Conservation (phyloP, 176 grass and related monocot species). For the Cenchrus fungigraminus region DNA sequence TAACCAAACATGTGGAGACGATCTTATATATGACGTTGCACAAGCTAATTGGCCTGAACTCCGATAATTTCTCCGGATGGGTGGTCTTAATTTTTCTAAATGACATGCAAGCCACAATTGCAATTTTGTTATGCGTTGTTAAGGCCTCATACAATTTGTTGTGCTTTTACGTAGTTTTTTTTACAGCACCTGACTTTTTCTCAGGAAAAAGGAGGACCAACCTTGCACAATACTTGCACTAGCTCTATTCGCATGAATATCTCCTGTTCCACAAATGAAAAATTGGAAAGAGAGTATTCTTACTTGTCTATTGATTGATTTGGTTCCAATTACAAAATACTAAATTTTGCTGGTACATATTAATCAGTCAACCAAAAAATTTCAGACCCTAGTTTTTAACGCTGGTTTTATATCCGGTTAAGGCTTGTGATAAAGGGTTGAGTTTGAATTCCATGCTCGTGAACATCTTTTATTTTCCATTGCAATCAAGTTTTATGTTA, state of each 20-base stretch:
- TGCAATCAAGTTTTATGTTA: not conserved
- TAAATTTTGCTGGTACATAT: not conserved
- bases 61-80: too few species aligned
- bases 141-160: not conserved
- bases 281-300: not conserved
- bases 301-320: not conserved
- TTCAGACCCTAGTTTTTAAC: not conserved
- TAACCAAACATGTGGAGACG: too few species aligned
- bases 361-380: constrained; percentile 1
- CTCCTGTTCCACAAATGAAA: not conserved
- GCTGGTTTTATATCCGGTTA: not conserved
- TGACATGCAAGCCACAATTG: not conserved
- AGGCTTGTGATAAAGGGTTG: too few species aligned
- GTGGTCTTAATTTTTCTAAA: not conserved
- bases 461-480: not conserved
- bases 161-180: too few species aligned
- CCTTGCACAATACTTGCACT: not conserved
- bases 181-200: not conserved
- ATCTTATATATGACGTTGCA: too few species aligned
- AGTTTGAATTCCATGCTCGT: not conserved
- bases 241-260: not conserved
- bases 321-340: not conserved
- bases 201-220: not conserved
- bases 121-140: not conserved
- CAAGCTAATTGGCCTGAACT: too few species aligned